Percentiles rank a stretch among this genome's conserved stretches.
Evolutionary conservation across 176 grass and related monocot genomes (phyloP).

Genomic region (Eremochloa ophiuroides): DNA sequence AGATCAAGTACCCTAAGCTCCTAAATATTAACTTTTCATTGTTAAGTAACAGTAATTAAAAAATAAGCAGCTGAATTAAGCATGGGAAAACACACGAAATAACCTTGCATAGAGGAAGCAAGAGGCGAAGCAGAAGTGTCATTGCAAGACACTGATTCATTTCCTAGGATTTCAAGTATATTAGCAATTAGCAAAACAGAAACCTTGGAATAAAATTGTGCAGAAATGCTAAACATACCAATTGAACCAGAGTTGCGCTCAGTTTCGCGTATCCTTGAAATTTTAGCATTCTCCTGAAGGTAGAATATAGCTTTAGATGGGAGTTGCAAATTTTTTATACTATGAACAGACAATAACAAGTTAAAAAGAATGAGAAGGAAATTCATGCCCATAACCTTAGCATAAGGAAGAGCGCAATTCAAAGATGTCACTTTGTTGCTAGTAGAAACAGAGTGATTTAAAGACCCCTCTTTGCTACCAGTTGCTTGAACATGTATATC

Average conservation of each 20-base stretch:
- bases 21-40: not conserved
- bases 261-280: slow-evolving; percentile 15
- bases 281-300: slow-evolving; percentile 41
- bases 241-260: slow-evolving; percentile 21
- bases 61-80: not conserved
- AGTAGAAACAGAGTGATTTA: not conserved
- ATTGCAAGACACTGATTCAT: slow-evolving; percentile 26
- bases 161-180: slow-evolving; percentile 23
- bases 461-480: slow-evolving; percentile 16
- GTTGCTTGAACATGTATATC: slow-evolving; percentile 31
- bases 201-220: not conserved
- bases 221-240: slow-evolving; percentile 37
- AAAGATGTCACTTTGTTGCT: not conserved
- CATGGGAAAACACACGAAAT: slow-evolving; percentile 8
- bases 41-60: not conserved
- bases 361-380: not conserved
- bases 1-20: not conserved
- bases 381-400: slow-evolving; percentile 29
- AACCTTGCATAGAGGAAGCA: slow-evolving; percentile 46
- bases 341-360: not conserved
- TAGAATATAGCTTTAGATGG: not conserved
- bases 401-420: slow-evolving; percentile 6
- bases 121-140: slow-evolving; percentile 36
- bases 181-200: slow-evolving; percentile 38
- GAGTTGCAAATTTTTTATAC: not conserved